phyloP scores from a whole-genome alignment of 2,329 filamentous ascomycete genomes.

The Hypoxylon rubiginosum region DNA sequence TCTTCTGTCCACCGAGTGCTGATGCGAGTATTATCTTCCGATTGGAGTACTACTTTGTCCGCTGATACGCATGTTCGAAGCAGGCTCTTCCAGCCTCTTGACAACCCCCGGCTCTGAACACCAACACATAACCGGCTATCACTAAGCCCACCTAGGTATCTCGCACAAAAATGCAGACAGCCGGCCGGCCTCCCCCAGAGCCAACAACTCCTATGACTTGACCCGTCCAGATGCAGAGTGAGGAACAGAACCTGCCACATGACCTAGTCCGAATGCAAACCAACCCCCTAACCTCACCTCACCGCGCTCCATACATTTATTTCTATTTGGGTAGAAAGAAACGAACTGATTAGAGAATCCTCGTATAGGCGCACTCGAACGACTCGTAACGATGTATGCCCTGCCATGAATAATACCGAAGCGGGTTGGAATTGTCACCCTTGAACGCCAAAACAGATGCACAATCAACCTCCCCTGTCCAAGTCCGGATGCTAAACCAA shows the following conservation, averaged over 20 bases:
- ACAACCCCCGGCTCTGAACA: neutral
- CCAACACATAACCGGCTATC: neutral
- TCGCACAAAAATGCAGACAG: constrained; percentile 8
- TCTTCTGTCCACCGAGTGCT: constrained; percentile 10
- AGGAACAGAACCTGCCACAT: constrained; percentile 17
- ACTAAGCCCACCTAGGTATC: constrained; percentile 6
- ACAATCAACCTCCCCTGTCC: constrained; percentile 6
- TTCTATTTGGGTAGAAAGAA: constrained; percentile 16
- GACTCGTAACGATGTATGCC: constrained; percentile 14
- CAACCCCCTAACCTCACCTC: constrained; percentile 2
- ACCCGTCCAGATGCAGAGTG: constrained; percentile 22
- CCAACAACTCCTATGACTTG: constrained; percentile 23
- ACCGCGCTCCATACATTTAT: constrained; percentile 4
- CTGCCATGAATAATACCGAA: constrained; percentile 22
- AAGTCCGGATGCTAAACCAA: constrained; percentile 21
- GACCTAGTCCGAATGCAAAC: constrained; percentile 28
- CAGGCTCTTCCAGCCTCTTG: constrained; percentile 16
- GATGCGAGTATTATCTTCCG: constrained; percentile 14
- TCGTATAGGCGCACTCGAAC: constrained; percentile 15
- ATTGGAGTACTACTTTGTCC: neutral
- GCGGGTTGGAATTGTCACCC: constrained; percentile 16
- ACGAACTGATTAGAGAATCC: constrained; percentile 10
- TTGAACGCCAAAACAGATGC: constrained; percentile 38
- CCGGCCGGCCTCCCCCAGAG: constrained; percentile 6
- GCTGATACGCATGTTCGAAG: constrained; percentile 1